Base-by-base conservation (phyloP, 2,329 filamentous ascomycete genomes). In the Exserohilum turcica region DNA sequence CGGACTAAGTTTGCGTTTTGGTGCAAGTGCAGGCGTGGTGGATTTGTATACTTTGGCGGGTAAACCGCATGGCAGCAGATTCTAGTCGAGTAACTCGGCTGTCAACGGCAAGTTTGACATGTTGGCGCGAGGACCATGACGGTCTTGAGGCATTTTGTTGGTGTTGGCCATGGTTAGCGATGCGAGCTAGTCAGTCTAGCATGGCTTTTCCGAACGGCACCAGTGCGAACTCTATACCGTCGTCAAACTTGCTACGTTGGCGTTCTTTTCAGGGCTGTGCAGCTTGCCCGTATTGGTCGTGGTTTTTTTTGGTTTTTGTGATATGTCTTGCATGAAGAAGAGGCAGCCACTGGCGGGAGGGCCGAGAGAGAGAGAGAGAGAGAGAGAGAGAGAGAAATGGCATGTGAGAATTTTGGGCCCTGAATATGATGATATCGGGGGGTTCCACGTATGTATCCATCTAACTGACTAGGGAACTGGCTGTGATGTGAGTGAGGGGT, bases 101-200 rank as follows among this genome's bases (percentile, higher is more conserved):
- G 63, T 67, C 61, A 65, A 49, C 43, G n/a, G n/a, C 43, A 44
- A 35, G 37, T 60, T 48, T 58, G 57, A 65, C 57, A 47, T 59
- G 49, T 47, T 52, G 28, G 43, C 47, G 47, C 38, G 33, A 44
- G 40, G 39, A 29, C 38, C 7, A 49, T 38, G 45, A 44, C 50
- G 39, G 28, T 9, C 27, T 29, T 29, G 43, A 52, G 49, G 49
- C 49, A 48, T 43, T 42, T 42, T 36, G 43, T 37, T 38, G 38
- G 38, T 32, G 31, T 52, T 38, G 28, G 45, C 37, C 28, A 33
- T 28, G 33, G 15, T 36, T 32, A 38, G 32, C 33, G 32, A 47
- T 43, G 48, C 48, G 31, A 43, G 43, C 43, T 52, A 46, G 42
- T 16, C n/a, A 18, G 27, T 36, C n/a, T 54, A 54, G 51, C 33